These are phyloP conservation scores for Aspergillus luchuensis DNA, from an alignment of 2,329 filamentous ascomycete species.

Conservation along the genomic window DNA sequence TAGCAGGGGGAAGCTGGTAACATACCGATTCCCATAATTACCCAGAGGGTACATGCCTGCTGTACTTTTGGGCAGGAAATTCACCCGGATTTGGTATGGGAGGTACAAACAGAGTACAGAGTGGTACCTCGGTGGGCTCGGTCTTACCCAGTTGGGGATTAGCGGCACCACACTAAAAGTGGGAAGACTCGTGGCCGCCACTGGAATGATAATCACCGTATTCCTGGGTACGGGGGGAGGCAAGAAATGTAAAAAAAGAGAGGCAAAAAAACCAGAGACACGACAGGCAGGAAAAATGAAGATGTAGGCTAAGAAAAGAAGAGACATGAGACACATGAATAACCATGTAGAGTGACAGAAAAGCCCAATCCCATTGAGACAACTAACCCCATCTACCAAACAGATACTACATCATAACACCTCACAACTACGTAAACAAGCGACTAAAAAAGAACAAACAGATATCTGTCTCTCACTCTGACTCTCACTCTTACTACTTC, in stretches of 20 bases:
- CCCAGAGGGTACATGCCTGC: constrained; percentile 7
- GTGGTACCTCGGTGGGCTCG: constrained; percentile 8
- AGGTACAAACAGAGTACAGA: constrained; percentile 13
- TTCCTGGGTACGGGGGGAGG: constrained; percentile 10
- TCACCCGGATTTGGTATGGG: constrained; percentile 15
- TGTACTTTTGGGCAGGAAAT: constrained; percentile 18
- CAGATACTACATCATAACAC: no score
- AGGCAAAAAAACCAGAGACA: not conserved
- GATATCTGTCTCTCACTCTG: no score
- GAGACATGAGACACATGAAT: no score
- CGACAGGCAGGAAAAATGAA: not conserved
- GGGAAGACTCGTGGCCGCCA: constrained; percentile 29
- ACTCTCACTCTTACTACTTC: no score
- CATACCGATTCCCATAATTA: constrained; percentile 1
- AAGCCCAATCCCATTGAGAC: no score
- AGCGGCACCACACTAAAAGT: constrained; percentile 18
- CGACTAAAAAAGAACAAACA: no score
- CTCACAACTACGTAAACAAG: no score
- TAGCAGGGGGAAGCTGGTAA: constrained; percentile 1
- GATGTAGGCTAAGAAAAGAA: no score
- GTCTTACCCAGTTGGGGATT: constrained; percentile 9
- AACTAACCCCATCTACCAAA: no score
- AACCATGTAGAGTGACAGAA: no score
- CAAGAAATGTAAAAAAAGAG: not conserved
- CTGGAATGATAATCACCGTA: constrained; percentile 20